These are phyloP conservation scores for Chondrus crispus DNA, from an alignment of 23 red algal genomes.

Conservation along the genomic window DNA sequence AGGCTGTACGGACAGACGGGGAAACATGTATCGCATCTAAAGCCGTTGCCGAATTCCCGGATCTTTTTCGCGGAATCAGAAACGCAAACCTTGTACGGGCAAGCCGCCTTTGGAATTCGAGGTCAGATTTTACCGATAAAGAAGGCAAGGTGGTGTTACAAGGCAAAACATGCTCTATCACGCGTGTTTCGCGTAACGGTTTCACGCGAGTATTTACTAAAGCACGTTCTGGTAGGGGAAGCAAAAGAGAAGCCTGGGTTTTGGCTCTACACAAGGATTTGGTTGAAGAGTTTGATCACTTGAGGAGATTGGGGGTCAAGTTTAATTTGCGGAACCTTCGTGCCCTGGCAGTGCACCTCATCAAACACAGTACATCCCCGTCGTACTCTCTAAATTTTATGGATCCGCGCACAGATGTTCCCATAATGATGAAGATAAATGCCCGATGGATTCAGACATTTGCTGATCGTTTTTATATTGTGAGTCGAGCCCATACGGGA, in stretches of 20 bases:
- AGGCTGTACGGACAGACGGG: too few relatives aligned
- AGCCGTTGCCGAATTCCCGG: too few relatives aligned
- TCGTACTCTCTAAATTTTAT: not conserved
- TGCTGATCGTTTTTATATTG: not conserved
- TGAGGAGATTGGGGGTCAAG: not conserved
- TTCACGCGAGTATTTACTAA: not conserved
- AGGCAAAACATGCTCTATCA: too few relatives aligned
- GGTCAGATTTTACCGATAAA: too few relatives aligned
- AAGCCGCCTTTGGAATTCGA: too few relatives aligned
- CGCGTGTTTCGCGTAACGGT: too few relatives aligned
- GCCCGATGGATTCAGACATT: not conserved
- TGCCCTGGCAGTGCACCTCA: not conserved
- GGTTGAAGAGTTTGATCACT: not conserved
- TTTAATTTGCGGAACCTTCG: not conserved
- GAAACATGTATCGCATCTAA: too few relatives aligned
- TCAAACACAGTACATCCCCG: not conserved
- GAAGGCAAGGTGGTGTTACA: too few relatives aligned
- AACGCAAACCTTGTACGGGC: too few relatives aligned
- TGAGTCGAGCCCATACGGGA: not conserved
- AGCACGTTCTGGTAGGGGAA: not conserved
- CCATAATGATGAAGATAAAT: not conserved
- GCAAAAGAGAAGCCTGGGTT: not conserved
- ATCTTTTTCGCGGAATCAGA: too few relatives aligned
- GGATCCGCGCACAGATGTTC: not conserved
- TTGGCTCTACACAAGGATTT: not conserved